A percentile compares a stretch with the other conserved stretches of the same genome.
phyloP scores from a whole-genome alignment of 148 eudicot genomes.

The Vaccinium myrtillus region DNA sequence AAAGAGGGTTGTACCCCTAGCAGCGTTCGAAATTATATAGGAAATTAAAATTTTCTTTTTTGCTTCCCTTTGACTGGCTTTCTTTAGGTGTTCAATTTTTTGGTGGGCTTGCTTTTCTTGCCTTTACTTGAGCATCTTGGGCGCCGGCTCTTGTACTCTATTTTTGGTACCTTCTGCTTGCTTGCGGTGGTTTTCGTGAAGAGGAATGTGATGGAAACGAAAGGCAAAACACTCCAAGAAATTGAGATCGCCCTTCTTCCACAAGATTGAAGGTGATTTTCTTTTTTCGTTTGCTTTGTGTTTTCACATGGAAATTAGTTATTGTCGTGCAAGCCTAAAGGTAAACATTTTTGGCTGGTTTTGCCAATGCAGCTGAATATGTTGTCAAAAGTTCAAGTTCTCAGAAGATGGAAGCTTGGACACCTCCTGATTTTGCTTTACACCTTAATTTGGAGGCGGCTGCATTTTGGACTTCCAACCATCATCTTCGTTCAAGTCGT shows the following conservation, averaged over 20 bases:
- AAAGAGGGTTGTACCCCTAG: too few species aligned
- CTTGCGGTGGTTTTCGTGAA: slow-evolving; percentile 78
- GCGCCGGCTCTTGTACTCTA: slow-evolving; percentile 67
- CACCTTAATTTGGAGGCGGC: neutral
- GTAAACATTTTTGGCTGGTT: neutral
- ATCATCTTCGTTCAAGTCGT: neutral
- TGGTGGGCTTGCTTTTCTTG: slow-evolving; percentile 89
- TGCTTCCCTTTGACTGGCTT: neutral
- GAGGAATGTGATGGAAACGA: slow-evolving; percentile 88
- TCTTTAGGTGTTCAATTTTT: slow-evolving; percentile 73
- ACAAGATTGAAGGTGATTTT: slow-evolving; percentile 36
- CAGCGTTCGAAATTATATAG: neutral
- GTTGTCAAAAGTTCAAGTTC: neutral
- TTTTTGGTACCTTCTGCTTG: slow-evolving; percentile 74
- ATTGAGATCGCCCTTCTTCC: slow-evolving; percentile 96
- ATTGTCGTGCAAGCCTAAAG: neutral
- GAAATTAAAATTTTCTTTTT: neutral
- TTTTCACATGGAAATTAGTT: neutral
- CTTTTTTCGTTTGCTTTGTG: neutral
- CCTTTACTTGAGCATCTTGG: slow-evolving; percentile 83
- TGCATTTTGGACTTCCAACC: neutral
- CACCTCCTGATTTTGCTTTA: neutral
- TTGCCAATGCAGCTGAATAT: neutral
- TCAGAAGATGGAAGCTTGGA: neutral
- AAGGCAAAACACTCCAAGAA: slow-evolving; percentile 94